Evolutionary conservation across 805 yeast genomes (phyloP).

Genomic region (Kodamaea jinghongensis): DNA sequence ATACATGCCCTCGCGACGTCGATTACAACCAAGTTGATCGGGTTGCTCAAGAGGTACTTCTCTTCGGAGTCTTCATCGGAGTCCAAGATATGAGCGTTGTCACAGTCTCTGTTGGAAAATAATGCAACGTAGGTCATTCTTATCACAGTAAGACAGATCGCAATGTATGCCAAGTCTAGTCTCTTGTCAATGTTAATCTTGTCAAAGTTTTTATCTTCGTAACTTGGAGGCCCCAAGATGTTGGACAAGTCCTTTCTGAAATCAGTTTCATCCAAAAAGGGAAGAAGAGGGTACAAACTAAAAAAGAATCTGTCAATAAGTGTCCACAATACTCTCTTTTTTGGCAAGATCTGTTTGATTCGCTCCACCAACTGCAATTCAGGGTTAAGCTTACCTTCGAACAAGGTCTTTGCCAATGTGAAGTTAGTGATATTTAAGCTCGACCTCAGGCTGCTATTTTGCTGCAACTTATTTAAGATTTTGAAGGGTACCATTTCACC

Average conservation of each 20-base stretch:
- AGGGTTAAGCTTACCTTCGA: conserved; percentile 28
- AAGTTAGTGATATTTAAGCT: conserved; percentile 8
- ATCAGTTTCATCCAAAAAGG: conserved; percentile 59
- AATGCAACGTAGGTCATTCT: conserved; percentile 35
- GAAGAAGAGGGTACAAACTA: conserved; percentile 60
- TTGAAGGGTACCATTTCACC: conserved; percentile 32
- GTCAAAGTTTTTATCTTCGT: conserved; percentile 19
- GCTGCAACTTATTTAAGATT: conserved; percentile 8
- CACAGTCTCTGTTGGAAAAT: conserved; percentile 32
- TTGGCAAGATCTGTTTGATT: conserved; percentile 48
- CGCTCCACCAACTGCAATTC: conserved; percentile 41
- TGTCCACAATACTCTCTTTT: conserved; percentile 51
- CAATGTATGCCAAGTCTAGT: conserved; percentile 34
- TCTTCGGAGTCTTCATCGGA: conserved; percentile 17
- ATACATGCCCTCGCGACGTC: conserved; percentile 22
- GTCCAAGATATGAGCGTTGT: conserved; percentile 27
- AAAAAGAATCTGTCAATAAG: conserved; percentile 59
- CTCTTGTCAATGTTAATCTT: conserved; percentile 28
- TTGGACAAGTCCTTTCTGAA: conserved; percentile 43
- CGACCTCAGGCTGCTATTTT: not conserved
- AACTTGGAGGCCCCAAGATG: conserved; percentile 41
- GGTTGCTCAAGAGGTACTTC: conserved; percentile 19
- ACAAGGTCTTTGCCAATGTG: conserved; percentile 34
- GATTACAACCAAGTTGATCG: conserved; percentile 19
- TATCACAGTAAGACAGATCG: conserved; percentile 31